Conservation (phyloP, 2,329 filamentous ascomycete genomes). For the Ophiostoma australiae region DNA sequence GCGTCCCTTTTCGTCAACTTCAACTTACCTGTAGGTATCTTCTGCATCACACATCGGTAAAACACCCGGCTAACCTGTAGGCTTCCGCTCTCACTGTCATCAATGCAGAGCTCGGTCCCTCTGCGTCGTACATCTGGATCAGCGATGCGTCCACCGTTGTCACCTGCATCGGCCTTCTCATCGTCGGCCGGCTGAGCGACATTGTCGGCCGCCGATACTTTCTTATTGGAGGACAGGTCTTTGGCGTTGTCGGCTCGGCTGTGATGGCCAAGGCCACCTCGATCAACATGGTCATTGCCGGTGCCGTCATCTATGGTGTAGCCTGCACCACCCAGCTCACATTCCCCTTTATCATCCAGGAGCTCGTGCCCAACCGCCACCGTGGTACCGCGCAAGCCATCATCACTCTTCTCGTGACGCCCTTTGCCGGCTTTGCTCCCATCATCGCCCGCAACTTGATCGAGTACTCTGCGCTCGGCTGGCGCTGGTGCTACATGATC, state of each 20-base stretch:
- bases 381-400: conserved; percentile 33
- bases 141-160: conserved; percentile 23
- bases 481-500: conserved; percentile 42
- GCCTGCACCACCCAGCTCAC: conserved; percentile 38
- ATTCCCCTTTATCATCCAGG: conserved; percentile 38
- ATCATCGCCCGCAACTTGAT: conserved; percentile 35
- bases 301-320: conserved; percentile 36
- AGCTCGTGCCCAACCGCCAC: conserved; percentile 43
- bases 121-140: conserved; percentile 24
- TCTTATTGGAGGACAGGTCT: conserved; percentile 38
- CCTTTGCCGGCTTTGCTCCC: conserved; percentile 32
- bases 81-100: conserved; percentile 24
- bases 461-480: conserved; percentile 35
- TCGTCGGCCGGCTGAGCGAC: conserved; percentile 38
- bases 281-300: conserved; percentile 37
- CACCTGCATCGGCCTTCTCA: conserved; percentile 33
- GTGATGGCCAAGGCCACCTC: conserved; percentile 36
- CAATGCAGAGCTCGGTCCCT: conserved; percentile 23
- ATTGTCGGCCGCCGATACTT: conserved; percentile 40
- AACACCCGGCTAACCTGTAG: conserved; percentile 10
- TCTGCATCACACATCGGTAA: background rate
- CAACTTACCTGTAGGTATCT: background rate
- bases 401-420: conserved; percentile 34
- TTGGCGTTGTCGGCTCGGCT: conserved; percentile 36
- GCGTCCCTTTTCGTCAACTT: conserved; percentile 20